Evolutionary conservation across 1,284 basidiomycete species (phyloP).

Genomic region (Entoloma clypeatum): DNA sequence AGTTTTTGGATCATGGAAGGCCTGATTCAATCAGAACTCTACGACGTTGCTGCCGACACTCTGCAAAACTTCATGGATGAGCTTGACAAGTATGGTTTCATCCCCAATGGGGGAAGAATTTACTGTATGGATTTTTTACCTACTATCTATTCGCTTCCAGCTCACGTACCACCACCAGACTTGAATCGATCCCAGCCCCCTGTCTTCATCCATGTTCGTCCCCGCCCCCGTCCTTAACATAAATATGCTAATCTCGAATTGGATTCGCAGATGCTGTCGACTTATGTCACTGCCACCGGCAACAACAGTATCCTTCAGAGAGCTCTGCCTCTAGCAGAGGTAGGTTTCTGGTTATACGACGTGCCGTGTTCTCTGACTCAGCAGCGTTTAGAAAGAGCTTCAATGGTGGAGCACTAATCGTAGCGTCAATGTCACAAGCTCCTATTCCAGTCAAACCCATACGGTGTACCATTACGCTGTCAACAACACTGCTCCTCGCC

Average conservation of each 20-base stretch:
- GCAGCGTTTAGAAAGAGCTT: slow-evolving; percentile 59
- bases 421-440: slow-evolving; percentile 68
- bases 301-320: slow-evolving; percentile 39
- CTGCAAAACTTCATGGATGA: slow-evolving; percentile 94
- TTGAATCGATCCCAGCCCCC: slow-evolving; percentile 89
- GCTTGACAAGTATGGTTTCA: slow-evolving; percentile 76
- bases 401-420: slow-evolving; percentile 81
- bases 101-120: slow-evolving; percentile 88
- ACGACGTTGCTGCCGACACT: slow-evolving; percentile 69
- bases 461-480: slow-evolving; percentile 73
- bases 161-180: slow-evolving; percentile 41
- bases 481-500: slow-evolving; percentile 83
- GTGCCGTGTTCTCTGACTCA: slow-evolving; percentile 8
- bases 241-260: slow-evolving; percentile 7
- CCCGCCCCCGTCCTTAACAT: neutral
- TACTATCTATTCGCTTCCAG: slow-evolving; percentile 2
- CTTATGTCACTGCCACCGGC: slow-evolving; percentile 37
- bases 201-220: slow-evolving; percentile 69
- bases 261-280: slow-evolving; percentile 37
- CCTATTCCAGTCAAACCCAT: slow-evolving; percentile 65
- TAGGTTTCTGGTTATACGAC: slow-evolving; percentile 18
- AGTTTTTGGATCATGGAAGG: slow-evolving; percentile 87
- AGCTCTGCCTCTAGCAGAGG: slow-evolving; percentile 49
- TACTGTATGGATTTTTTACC: slow-evolving; percentile 53
- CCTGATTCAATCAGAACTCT: slow-evolving; percentile 74